Conservation (phyloP, 768 basidiomycete species). For the Hebeloma cylindrosporum region DNA sequence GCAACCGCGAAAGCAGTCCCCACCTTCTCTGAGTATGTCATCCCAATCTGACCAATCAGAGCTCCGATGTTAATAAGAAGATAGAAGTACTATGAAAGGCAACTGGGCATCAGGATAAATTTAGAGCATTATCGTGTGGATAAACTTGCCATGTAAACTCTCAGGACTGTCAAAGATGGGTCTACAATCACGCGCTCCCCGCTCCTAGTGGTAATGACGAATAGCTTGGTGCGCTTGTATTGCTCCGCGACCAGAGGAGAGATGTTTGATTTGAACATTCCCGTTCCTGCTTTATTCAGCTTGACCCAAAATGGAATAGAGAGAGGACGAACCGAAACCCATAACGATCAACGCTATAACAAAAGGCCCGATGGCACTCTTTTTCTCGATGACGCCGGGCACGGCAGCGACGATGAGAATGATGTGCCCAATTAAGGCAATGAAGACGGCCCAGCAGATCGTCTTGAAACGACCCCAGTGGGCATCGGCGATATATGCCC, state of each 20-base stretch:
- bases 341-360: conserved; percentile 62
- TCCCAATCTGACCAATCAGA: conserved; percentile 63
- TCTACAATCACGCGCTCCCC: conserved; percentile 80
- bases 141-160: conserved; percentile 73
- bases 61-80: conserved; percentile 76
- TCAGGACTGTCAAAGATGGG: conserved; percentile 61
- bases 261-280: conserved; percentile 76
- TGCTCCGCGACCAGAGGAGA: conserved; percentile 81
- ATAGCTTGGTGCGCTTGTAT: conserved; percentile 54
- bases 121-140: conserved; percentile 18
- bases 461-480: conserved; percentile 77
- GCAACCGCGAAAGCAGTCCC: too few species aligned
- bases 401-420: conserved; percentile 66
- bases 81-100: conserved; percentile 55
- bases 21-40: conserved; percentile 69
- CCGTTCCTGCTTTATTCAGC: conserved; percentile 53
- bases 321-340: conserved; percentile 38
- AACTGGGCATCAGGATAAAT: conserved; percentile 2
- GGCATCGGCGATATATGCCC: conserved; percentile 74
- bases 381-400: conserved; percentile 61
- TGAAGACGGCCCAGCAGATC: conserved; percentile 57
- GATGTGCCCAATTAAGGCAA: conserved; percentile 67
- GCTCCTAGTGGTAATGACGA: conserved; percentile 44
- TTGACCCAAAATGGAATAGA: too few species aligned
- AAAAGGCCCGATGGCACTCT: conserved; percentile 52